phyloP scores from a whole-genome alignment of 2,329 filamentous ascomycete species.

The Neobulgaria alba region DNA sequence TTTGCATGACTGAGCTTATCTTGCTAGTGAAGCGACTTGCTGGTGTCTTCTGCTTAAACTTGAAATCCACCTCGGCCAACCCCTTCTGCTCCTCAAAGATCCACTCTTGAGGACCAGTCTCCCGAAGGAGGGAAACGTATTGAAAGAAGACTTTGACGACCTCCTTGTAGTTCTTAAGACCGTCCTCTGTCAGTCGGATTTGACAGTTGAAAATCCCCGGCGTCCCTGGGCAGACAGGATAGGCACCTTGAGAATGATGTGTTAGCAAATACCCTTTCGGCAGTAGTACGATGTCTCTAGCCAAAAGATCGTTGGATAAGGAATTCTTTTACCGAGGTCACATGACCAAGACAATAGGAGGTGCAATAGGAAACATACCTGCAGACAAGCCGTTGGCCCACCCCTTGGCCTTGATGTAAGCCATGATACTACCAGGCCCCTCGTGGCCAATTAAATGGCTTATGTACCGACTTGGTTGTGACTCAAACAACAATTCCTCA shows the following conservation, averaged over 20 bases:
- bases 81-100: slow-evolving; percentile 88
- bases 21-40: slow-evolving; percentile 84
- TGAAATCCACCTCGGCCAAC: slow-evolving; percentile 88
- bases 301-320: no score
- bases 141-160: slow-evolving; percentile 62
- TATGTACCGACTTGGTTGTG: slow-evolving; percentile 61
- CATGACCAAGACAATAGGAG: not conserved
- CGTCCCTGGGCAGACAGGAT: slow-evolving; percentile 53
- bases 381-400: slow-evolving; percentile 62
- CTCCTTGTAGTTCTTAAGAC: slow-evolving; percentile 47
- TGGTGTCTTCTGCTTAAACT: slow-evolving; percentile 86
- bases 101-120: slow-evolving; percentile 78
- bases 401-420: slow-evolving; percentile 63
- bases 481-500: slow-evolving; percentile 58
- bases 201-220: slow-evolving; percentile 58
- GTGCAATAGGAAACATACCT: slow-evolving; percentile 19
- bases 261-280: no score
- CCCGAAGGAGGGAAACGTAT: slow-evolving; percentile 79
- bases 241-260: slow-evolving; percentile 37
- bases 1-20: slow-evolving; percentile 84
- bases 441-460: slow-evolving; percentile 68
- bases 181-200: slow-evolving; percentile 59
- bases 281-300: no score
- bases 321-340: no score
- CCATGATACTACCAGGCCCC: slow-evolving; percentile 64